Conservation (phyloP, 371 early-diverging fungal genomes). For the Blastocladiella emersonii region DNA sequence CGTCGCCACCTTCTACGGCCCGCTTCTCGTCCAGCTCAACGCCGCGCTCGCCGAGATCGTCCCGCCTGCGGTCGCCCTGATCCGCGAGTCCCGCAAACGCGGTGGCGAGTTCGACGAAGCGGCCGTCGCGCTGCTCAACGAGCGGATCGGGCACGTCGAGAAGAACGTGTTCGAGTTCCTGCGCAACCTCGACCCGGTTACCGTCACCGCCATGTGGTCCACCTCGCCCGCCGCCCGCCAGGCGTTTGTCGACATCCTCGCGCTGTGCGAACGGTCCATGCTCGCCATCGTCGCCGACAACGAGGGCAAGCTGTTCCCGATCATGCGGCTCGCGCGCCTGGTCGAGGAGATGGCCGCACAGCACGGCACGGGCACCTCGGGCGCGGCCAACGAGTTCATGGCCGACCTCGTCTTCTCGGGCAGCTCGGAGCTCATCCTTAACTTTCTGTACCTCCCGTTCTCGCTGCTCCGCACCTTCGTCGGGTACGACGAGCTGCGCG, state of each 20-base stretch:
- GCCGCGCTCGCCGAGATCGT: not conserved
- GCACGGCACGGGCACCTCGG: not conserved
- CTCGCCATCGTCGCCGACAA: not conserved
- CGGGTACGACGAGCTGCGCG: not conserved
- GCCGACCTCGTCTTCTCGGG: not conserved
- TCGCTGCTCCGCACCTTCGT: not conserved
- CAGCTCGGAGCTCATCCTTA: not conserved
- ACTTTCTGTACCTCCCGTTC: not conserved
- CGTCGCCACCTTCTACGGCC: not conserved
- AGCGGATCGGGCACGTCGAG: not conserved
- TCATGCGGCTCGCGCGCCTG: not conserved
- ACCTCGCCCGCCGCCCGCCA: not conserved
- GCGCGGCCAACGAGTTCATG: not conserved
- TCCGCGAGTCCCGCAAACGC: not conserved
- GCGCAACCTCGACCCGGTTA: not conserved
- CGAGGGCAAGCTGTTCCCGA: not conserved
- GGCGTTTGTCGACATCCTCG: not conserved
- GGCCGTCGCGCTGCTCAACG: not conserved
- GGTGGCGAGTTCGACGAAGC: not conserved
- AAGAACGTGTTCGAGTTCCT: not conserved
- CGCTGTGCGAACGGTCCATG: not conserved
- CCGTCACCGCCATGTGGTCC: not conserved
- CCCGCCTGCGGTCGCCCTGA: too few relatives aligned
- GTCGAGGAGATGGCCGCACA: not conserved
- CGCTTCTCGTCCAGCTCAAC: not conserved